Base-by-base conservation (phyloP, 805 yeast genomes). In the Candida jianshihensis region DNA sequence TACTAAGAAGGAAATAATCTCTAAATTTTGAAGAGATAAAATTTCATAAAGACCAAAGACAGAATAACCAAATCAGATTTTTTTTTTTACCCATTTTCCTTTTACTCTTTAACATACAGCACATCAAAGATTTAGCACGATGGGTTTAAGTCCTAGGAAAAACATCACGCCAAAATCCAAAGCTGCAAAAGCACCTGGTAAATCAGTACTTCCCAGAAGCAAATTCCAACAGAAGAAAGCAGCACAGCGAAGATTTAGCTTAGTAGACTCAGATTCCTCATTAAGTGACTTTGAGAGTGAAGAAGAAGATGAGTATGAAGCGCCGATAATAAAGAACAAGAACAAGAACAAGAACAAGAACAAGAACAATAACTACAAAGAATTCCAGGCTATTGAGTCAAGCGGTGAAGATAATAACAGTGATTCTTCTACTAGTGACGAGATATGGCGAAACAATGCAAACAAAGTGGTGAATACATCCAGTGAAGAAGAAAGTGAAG, bases 181-280 rank as follows among this genome's bases (percentile, higher is more conserved):
- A 30, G 41, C 42, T 26, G 36, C 46, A n/a, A 49, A 52, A 47
- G 59, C 57, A 24, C 55, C 52, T 28, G 60, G 49, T 13, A 51
- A 44, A 42, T 51, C 58, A 26, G 40, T 48, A 29, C 47, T 48
- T 18, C 49, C 52, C 45, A 46, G 38, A 38, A 35, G 29, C 26
- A 42, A 45, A 9, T 31, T 34, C 30, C 34, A 38, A 32, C 11
- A 26, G 15, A 15, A 19, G 10, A n/a, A 19, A 19, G 5, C 40
- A 35, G 18, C 19, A 38, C 67, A 64, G 32, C 60, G 71, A 51
- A 55, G 66, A 42, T 68, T 68, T 42, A 63, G 70, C 44, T 47
- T 68, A 19, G 52, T 68, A 11, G 68, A 66, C 17, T 56, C 58
- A 1, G 31, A 29, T 16, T 61, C 68, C 9, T 60, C 65, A 8